These are phyloP conservation scores for Irpex sp. DNA, from an alignment of 1,284 basidiomycete genomes.

Conservation along the genomic window DNA sequence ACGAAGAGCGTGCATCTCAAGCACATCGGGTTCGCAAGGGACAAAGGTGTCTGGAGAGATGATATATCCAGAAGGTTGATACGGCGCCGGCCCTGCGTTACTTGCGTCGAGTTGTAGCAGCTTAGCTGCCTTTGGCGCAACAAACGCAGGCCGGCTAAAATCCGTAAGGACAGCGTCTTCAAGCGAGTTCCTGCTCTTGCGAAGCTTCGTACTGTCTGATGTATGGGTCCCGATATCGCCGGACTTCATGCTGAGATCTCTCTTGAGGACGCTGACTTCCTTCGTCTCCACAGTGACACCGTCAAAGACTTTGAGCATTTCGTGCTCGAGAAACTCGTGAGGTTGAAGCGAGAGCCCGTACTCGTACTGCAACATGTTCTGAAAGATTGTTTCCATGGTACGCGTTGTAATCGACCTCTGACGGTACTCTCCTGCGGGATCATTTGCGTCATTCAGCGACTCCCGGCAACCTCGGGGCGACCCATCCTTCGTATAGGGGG, in stretches of 20 bases:
- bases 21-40: slow-evolving; percentile 49
- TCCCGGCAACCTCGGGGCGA: slow-evolving; percentile 11
- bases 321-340: slow-evolving; percentile 22
- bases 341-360: slow-evolving; percentile 48
- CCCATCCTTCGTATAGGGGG: slow-evolving; percentile 18
- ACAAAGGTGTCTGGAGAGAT: slow-evolving; percentile 56
- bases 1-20: slow-evolving; percentile 69
- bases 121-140: slow-evolving; percentile 21
- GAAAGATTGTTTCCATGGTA: slow-evolving; percentile 46
- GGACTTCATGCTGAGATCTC: not conserved
- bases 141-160: not conserved
- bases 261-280: not conserved
- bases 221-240: slow-evolving; percentile 16
- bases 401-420: not conserved
- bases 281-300: not conserved
- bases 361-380: slow-evolving; percentile 46
- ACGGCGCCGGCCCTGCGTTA: slow-evolving; percentile 15
- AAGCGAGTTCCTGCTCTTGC: slow-evolving; percentile 19
- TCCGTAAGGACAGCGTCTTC: not conserved
- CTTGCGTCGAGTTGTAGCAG: slow-evolving; percentile 14
- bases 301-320: not conserved
- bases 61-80: slow-evolving; percentile 29
- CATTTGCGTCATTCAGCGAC: slow-evolving; percentile 27
- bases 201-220: slow-evolving; percentile 24
- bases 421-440: not conserved